phyloP scores from a whole-genome alignment of 2,329 filamentous ascomycete genomes.

The Torrubiellomyces zombiae region DNA sequence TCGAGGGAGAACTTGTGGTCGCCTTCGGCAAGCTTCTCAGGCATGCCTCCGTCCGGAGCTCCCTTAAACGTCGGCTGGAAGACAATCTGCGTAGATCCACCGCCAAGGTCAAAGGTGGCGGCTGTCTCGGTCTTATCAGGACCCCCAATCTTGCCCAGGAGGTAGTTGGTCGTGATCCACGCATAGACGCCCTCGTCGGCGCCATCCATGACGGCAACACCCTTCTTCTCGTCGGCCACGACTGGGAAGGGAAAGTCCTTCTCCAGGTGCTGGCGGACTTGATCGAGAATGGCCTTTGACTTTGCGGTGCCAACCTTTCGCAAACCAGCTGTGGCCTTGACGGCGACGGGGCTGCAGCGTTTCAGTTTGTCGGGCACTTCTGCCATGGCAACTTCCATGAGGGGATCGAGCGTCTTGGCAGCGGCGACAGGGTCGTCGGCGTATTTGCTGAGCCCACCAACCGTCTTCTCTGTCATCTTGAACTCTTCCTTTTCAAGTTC shows the following conservation, averaged over 20 bases:
- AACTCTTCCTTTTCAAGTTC: slow-evolving; percentile 88
- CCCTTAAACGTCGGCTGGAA: slow-evolving; percentile 89
- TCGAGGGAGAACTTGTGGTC: slow-evolving; percentile 90
- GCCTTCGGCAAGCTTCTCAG: slow-evolving; percentile 67
- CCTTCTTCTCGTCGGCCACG: slow-evolving; percentile 66
- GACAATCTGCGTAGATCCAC: slow-evolving; percentile 95
- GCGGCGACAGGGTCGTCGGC: slow-evolving; percentile 72
- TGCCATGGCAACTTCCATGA: slow-evolving; percentile 74
- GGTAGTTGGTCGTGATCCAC: slow-evolving; percentile 98
- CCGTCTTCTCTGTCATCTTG: slow-evolving; percentile 76
- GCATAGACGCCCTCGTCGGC: slow-evolving; percentile 95
- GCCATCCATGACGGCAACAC: slow-evolving; percentile 94
- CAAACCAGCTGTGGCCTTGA: slow-evolving; percentile 91
- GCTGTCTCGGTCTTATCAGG: slow-evolving; percentile 82
- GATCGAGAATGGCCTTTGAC: slow-evolving; percentile 68
- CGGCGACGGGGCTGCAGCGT: slow-evolving; percentile 84
- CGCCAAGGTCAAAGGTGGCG: slow-evolving; percentile 88
- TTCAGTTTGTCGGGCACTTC: slow-evolving; percentile 79
- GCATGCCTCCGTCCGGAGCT: slow-evolving; percentile 58
- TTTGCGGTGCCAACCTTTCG: slow-evolving; percentile 69
- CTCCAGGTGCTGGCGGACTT: slow-evolving; percentile 73
- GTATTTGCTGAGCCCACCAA: slow-evolving; percentile 77
- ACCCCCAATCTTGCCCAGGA: slow-evolving; percentile 90
- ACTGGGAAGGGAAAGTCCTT: slow-evolving; percentile 88
- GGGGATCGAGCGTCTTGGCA: slow-evolving; percentile 72